A percentile compares a stretch with the other conserved stretches of the same genome.
Evolutionary conservation across 768 basidiomycete genomes (phyloP).

Genomic region (Collybia sp.): DNA sequence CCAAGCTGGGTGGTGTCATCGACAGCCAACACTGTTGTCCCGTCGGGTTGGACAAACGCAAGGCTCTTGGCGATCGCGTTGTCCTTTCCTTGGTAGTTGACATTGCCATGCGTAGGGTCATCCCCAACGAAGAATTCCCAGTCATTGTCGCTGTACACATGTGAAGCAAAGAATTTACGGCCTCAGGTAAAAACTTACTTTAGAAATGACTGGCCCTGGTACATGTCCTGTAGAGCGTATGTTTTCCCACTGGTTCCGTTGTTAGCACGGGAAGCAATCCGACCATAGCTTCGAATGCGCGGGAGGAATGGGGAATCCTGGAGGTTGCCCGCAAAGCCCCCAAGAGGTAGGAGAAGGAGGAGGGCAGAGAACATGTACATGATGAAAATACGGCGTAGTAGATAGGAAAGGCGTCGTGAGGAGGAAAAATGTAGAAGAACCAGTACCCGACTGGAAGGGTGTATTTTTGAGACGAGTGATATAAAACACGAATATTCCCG

Average conservation of each 20-base stretch:
- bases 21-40: conserved; percentile 56
- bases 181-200: conserved; percentile 32
- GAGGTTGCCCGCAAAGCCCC: conserved; percentile 4
- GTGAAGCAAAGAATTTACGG: neutral
- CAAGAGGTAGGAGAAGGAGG: conserved; percentile 4
- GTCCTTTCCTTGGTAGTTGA: conserved; percentile 48
- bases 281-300: conserved; percentile 16
- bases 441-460: too few species aligned
- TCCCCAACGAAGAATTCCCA: conserved; percentile 61
- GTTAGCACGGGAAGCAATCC: conserved; percentile 13
- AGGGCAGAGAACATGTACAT: conserved; percentile 7
- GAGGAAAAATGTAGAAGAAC: neutral
- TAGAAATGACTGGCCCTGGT: conserved; percentile 52
- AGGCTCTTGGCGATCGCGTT: conserved; percentile 50
- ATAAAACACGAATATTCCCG: neutral
- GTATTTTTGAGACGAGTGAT: neutral
- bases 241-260: conserved; percentile 3
- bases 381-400: conserved; percentile 1
- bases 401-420: conserved; percentile 4
- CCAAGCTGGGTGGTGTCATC: conserved; percentile 48
- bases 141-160: conserved; percentile 29
- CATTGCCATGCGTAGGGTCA: conserved; percentile 72
- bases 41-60: conserved; percentile 56
- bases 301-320: conserved; percentile 11
- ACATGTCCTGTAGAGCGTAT: conserved; percentile 28